Evolutionary conservation across 2,329 filamentous ascomycete species (phyloP).

Genomic region (Diaporthe vaccinii): DNA sequence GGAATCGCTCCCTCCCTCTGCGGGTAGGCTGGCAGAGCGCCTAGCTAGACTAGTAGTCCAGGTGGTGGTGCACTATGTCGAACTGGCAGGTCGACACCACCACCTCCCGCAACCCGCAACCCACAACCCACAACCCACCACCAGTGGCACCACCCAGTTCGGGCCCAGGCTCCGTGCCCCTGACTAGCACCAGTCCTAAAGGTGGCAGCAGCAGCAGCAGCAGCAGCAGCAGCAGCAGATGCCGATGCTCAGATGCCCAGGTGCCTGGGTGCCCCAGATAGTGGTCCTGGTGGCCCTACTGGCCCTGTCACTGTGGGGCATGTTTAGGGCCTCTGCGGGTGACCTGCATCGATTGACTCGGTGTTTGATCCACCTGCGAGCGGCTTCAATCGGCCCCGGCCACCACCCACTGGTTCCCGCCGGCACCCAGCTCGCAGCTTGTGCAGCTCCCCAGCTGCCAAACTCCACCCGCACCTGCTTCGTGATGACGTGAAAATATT

Average conservation of each 20-base stretch:
- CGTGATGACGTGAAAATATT: constrained; percentile 20
- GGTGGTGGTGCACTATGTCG: not conserved
- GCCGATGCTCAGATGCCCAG: not conserved
- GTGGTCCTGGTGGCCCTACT: not conserved
- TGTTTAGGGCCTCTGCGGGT: not conserved
- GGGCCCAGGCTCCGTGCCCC: constrained; percentile 2
- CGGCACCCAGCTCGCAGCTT: not conserved
- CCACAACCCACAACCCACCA: constrained; percentile 7
- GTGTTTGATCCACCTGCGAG: constrained; percentile 1
- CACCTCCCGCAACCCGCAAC: not conserved
- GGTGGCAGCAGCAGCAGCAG: not conserved
- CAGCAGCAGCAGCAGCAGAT: not conserved
- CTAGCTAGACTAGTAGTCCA: not conserved
- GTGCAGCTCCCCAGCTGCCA: not conserved
- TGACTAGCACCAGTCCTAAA: not conserved
- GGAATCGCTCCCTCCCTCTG: not conserved
- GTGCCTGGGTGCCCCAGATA: not conserved
- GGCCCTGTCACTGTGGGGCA: not conserved
- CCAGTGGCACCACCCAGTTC: constrained; percentile 4
- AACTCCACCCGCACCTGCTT: not conserved
- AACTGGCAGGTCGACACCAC: not conserved
- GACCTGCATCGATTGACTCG: constrained; percentile 21
- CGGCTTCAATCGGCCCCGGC: constrained; percentile 24
- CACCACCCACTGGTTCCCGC: not conserved
- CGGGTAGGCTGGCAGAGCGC: not conserved